Evolutionary conservation across 1,284 basidiomycete genomes (phyloP).

Genomic region (Trametes polyzona): DNA sequence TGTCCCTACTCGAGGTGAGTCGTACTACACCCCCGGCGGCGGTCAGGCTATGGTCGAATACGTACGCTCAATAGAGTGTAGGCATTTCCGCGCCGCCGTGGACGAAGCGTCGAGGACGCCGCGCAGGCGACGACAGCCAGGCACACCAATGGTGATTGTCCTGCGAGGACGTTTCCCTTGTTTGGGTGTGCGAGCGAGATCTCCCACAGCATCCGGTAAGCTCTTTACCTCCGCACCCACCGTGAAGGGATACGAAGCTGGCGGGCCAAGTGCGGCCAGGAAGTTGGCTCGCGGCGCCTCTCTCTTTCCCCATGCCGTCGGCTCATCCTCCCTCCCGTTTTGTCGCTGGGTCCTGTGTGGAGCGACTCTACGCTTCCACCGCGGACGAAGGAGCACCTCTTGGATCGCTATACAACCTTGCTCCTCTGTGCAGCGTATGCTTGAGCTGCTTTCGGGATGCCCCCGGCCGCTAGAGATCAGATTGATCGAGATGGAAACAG

Average conservation of each 20-base stretch:
- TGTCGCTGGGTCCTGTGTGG: background rate
- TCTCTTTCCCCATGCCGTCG: background rate
- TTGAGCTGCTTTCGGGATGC: background rate
- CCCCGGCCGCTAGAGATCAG: background rate
- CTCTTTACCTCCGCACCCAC: constrained; percentile 23
- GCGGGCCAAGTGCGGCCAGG: constrained; percentile 2
- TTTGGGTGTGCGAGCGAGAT: constrained; percentile 5
- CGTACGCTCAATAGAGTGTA: background rate
- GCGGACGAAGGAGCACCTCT: no score
- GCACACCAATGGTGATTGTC: constrained; percentile 12
- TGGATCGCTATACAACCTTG: no score
- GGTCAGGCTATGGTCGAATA: background rate
- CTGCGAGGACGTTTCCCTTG: background rate
- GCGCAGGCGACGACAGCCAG: background rate
- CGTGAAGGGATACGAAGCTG: constrained; percentile 4
- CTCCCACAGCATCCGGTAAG: constrained; percentile 12
- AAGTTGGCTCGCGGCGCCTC: background rate
- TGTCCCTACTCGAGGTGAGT: no score
- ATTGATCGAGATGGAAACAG: constrained; percentile 8
- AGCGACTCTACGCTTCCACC: no score
- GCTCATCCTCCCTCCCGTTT: background rate
- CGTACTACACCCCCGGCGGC: no score
- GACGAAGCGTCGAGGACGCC: background rate
- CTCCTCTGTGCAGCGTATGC: no score
- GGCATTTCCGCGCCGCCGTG: background rate